Evolutionary conservation across 306 rosid genomes (phyloP), one percentile per base, ranked within the genome.

Genomic region (Prunus salicina): DNA sequence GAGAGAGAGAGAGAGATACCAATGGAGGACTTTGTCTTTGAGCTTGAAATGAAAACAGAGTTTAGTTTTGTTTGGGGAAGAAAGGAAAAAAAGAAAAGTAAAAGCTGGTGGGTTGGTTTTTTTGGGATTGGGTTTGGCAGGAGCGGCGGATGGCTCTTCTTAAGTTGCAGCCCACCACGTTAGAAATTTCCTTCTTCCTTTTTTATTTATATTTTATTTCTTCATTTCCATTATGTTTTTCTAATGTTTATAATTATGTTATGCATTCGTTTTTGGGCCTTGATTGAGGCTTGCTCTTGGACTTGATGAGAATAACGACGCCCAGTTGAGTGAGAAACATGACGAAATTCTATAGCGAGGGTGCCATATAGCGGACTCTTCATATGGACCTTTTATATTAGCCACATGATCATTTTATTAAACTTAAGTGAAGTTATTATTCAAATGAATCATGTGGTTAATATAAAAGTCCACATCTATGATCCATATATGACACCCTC

Each of bases 111-210:
- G 34, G 32, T 24, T 22, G 25, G 32, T 24, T 22, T 9, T 22
- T 1, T 25, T 60, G 65, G 50, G 12, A 12, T 11, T 10, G 24
- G 45, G 5, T 63, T 63, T 32, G 43, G n/a, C 47, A 22, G 9
- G 19, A 0, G 76, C 62, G n/a, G 76, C 30, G 11, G 43, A 41
- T 19, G 69, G 30, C 30, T 34, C n/a, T 25, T 1, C 8, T 25
- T 20, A 73, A 73, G 69, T 24, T 49, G 60, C 77, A 46, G 77
- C 69, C 69, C 77, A 73, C 77, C 77, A 27, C 58, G 47, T 61
- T 73, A 2, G 67, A 73, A 55, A 24, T 58, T 73, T 43, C 67
- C 20, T 28, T 30, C 9, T 16, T 30, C 38, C 4, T 12, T 58
- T n/a, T n/a, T 30, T 5, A 3, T 8, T 49, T 67, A 7, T 52